Conservation (phyloP, 257 asterid species). For the Jacaranda copaia region DNA sequence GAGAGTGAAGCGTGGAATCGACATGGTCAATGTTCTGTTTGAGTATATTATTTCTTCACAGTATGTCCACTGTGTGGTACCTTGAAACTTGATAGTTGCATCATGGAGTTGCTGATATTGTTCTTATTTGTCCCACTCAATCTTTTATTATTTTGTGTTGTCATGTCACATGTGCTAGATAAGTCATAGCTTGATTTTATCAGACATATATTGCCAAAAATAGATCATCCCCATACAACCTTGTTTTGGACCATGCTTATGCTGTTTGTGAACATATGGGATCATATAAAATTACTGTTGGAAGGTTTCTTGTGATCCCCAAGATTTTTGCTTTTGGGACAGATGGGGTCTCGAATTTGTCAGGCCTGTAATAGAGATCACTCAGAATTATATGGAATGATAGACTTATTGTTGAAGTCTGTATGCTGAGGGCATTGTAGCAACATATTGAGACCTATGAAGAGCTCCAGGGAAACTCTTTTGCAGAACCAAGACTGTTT, state of each 20-base stretch:
- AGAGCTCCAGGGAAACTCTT: neutral
- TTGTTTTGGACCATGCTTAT: neutral
- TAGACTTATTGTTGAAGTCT: neutral
- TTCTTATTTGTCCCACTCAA: slow-evolving; percentile 13
- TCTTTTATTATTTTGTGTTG: neutral
- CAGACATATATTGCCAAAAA: neutral
- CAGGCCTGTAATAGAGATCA: neutral
- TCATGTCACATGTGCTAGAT: neutral
- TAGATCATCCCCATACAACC: neutral
- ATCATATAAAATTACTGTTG: neutral
- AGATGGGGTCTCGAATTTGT: neutral
- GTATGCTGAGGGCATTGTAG: neutral
- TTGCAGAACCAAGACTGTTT: neutral
- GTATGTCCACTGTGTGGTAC: slow-evolving; percentile 53
- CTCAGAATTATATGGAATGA: neutral
- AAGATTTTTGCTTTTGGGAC: neutral
- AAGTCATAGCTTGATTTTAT: neutral
- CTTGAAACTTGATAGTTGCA: slow-evolving; percentile 24
- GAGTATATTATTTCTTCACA: slow-evolving; percentile 75
- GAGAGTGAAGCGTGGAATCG: slow-evolving; percentile 93
- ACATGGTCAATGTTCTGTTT: slow-evolving; percentile 90
- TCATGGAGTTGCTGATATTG: slow-evolving; percentile 1
- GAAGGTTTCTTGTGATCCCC: neutral
- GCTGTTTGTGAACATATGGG: neutral
- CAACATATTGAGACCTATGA: neutral